These are phyloP conservation scores for Crithidia brevicula DNA, from an alignment of 208 protist genomes.

Conservation along the genomic window DNA sequence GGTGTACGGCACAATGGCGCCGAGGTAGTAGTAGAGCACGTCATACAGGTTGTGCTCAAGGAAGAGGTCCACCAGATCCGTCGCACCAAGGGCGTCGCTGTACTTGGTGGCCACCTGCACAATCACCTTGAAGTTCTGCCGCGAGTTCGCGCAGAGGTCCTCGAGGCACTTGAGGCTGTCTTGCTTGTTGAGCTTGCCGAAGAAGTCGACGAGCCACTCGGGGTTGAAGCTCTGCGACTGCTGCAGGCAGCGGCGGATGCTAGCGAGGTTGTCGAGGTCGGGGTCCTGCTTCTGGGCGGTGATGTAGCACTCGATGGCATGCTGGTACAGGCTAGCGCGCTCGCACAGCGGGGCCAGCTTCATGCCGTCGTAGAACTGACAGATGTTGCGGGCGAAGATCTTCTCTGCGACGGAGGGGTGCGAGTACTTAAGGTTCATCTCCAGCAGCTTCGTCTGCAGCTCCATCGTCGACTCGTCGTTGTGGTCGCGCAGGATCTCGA, in stretches of 20 bases:
- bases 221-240: constrained; percentile 94
- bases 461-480: constrained; percentile 90
- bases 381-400: constrained; percentile 97
- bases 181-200: constrained; percentile 96
- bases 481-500: constrained; percentile 97
- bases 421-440: constrained; percentile 99
- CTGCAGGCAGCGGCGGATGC: constrained; percentile 98
- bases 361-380: constrained; percentile 97
- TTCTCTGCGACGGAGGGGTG: constrained; percentile 98
- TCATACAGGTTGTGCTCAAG: constrained; percentile 97
- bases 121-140: constrained; percentile 98
- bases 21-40: constrained; percentile 97
- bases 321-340: constrained; percentile 96
- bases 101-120: constrained; percentile 99
- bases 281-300: constrained; percentile 79
- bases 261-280: constrained; percentile 90
- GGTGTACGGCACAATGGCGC: constrained; percentile 96
- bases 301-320: constrained; percentile 99
- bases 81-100: constrained; percentile 95
- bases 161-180: constrained; percentile 97
- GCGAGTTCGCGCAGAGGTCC: constrained; percentile 96
- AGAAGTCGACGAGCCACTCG: constrained; percentile 97
- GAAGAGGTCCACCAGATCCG: constrained; percentile 97
- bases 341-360: constrained; percentile 98
- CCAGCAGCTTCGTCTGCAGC: constrained; percentile 99